phyloP scores from a whole-genome alignment of 163 green algal species.

The Scenedesmus sp. region DNA sequence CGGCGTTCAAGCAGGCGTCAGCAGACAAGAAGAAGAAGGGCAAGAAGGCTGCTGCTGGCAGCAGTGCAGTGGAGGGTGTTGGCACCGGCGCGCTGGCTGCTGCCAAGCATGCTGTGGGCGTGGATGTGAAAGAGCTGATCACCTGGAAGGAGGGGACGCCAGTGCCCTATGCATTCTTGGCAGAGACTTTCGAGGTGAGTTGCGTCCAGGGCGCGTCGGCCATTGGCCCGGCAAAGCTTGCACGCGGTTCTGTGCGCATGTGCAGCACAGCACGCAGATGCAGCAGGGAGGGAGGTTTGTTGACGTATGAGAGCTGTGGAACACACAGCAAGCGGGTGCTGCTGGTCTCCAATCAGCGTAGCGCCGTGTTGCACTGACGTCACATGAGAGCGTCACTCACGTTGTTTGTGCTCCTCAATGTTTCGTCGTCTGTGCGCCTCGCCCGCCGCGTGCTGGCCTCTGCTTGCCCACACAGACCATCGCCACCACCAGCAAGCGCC shows the following conservation, averaged over 20 bases:
- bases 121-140: conserved; percentile 66
- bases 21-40: conserved; percentile 8
- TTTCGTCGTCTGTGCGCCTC: too few relatives aligned
- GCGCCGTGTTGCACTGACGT: too few relatives aligned
- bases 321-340: too few relatives aligned
- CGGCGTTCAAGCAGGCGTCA: conserved; percentile 44
- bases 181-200: conserved; percentile 74
- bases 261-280: too few relatives aligned
- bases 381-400: too few relatives aligned
- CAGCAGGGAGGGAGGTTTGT: too few relatives aligned
- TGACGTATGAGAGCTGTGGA: too few relatives aligned
- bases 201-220: conserved; percentile 7
- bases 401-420: too few relatives aligned
- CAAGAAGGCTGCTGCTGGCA: conserved; percentile 15
- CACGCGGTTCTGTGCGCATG: too few relatives aligned
- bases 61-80: conserved; percentile 81
- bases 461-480: conserved; percentile 86
- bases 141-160: conserved; percentile 86
- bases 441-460: conserved; percentile 23
- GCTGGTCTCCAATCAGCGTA: too few relatives aligned
- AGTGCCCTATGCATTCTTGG: conserved; percentile 92
- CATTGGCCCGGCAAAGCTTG: too few relatives aligned
- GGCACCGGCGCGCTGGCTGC: conserved; percentile 79
- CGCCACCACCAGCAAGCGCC: conserved; percentile 81
- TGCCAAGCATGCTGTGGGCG: conserved; percentile 69